Percentiles rank a stretch among this genome's conserved stretches.
phyloP scores from a whole-genome alignment of 495 filamentous ascomycete genomes.

The Haplographium delicatum region DNA sequence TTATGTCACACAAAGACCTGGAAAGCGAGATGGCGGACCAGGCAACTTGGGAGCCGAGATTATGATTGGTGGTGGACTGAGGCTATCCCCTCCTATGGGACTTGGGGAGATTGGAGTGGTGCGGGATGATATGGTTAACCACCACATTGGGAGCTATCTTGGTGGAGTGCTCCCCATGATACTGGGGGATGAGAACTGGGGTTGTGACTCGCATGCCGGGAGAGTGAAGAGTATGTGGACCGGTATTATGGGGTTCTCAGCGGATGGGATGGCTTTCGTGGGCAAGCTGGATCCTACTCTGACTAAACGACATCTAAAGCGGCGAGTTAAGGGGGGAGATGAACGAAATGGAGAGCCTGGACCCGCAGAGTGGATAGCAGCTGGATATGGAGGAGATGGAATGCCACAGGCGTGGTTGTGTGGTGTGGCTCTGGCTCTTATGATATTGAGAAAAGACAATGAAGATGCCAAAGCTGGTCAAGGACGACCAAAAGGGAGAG shows the following conservation, averaged over 20 bases:
- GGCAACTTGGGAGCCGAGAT: constrained; percentile 1
- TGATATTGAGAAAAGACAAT: constrained; percentile 18
- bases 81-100: background rate
- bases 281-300: constrained; percentile 32
- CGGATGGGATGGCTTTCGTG: constrained; percentile 33
- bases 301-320: constrained; percentile 15
- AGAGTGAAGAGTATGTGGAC: constrained; percentile 32
- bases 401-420: constrained; percentile 43
- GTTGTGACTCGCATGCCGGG: background rate
- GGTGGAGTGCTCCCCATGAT: background rate
- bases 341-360: background rate
- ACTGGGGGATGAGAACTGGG: constrained; percentile 1
- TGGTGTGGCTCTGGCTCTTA: constrained; percentile 35
- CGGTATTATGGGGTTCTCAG: constrained; percentile 39
- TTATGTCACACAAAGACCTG: constrained; percentile 32
- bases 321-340: background rate
- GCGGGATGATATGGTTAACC: background rate
- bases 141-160: background rate
- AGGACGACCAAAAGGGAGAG: constrained; percentile 5
- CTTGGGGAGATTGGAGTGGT: constrained; percentile 1
- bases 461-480: background rate
- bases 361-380: constrained; percentile 38
- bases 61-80: constrained; percentile 11
- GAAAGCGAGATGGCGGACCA: background rate
- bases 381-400: constrained; percentile 41